Evolutionary conservation across 257 asterid genomes (phyloP).

Genomic region (Capsicum pubescens): DNA sequence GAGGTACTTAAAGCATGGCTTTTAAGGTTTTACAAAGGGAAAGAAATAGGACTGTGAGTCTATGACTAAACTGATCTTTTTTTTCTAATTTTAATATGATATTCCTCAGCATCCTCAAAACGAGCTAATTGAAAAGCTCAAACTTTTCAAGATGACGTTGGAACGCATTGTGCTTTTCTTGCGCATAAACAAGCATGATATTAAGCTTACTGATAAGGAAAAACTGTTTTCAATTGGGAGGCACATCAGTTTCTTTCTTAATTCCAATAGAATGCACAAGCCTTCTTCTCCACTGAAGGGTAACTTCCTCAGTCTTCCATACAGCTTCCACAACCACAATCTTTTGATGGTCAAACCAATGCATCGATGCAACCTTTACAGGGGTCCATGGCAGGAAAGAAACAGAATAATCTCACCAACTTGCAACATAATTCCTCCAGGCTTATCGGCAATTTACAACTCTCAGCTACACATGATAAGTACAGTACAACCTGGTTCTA

Average conservation of each 20-base stretch:
- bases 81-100: constrained; percentile 62
- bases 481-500: too few species aligned
- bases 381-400: constrained; percentile 36
- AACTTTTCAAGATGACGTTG: constrained; percentile 64
- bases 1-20: constrained; percentile 19
- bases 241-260: constrained; percentile 70
- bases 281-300: constrained; percentile 65
- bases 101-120: constrained; percentile 71
- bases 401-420: too few species aligned
- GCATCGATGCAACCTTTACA: constrained; percentile 72
- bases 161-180: constrained; percentile 67
- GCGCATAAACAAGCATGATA: constrained; percentile 61
- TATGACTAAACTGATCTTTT: background rate
- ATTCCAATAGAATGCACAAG: constrained; percentile 65
- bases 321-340: constrained; percentile 73
- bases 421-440: too few species aligned
- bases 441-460: too few species aligned
- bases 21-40: background rate
- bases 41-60: background rate
- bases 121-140: constrained; percentile 76
- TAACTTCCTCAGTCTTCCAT: constrained; percentile 67
- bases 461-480: too few species aligned
- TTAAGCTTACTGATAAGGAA: constrained; percentile 63
- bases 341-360: constrained; percentile 79
- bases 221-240: constrained; percentile 63